Conservation (phyloP, 805 yeast species). For the Yarrowia sp. region DNA sequence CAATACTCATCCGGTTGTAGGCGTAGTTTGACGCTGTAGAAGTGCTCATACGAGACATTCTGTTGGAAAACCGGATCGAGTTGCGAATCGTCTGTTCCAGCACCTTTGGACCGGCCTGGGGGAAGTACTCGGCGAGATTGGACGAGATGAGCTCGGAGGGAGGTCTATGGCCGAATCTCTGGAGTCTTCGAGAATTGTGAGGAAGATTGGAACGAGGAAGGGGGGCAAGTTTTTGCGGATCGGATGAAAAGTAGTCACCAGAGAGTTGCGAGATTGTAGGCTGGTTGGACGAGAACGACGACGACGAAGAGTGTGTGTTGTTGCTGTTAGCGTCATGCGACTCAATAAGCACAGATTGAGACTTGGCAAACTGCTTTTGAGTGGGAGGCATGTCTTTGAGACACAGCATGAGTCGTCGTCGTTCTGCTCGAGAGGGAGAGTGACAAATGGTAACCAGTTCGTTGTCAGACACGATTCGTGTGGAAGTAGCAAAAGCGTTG, state of each 20-base stretch:
- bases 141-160: slow-evolving; percentile 89
- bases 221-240: slow-evolving; percentile 4
- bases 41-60: slow-evolving; percentile 47
- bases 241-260: slow-evolving; percentile 19
- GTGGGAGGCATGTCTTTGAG: slow-evolving; percentile 61
- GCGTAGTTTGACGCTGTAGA: slow-evolving; percentile 31
- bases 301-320: not conserved
- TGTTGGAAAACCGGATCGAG: slow-evolving; percentile 74
- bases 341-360: slow-evolving; percentile 33
- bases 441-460: slow-evolving; percentile 82
- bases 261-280: slow-evolving; percentile 12
- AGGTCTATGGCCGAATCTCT: slow-evolving; percentile 71
- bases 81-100: slow-evolving; percentile 79
- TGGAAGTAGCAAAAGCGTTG: slow-evolving; percentile 51
- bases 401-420: slow-evolving; percentile 67
- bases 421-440: slow-evolving; percentile 67
- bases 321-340: not conserved
- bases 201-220: slow-evolving; percentile 7
- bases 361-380: slow-evolving; percentile 35
- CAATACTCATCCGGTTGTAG: slow-evolving; percentile 36
- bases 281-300: slow-evolving; percentile 13
- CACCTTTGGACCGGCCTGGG: slow-evolving; percentile 68
- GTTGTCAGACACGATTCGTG: slow-evolving; percentile 62
- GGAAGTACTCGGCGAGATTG: slow-evolving; percentile 87
- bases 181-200: slow-evolving; percentile 3